Conservation (phyloP, 306 rosid species). For the Amphicarpaea edgeworthii region DNA sequence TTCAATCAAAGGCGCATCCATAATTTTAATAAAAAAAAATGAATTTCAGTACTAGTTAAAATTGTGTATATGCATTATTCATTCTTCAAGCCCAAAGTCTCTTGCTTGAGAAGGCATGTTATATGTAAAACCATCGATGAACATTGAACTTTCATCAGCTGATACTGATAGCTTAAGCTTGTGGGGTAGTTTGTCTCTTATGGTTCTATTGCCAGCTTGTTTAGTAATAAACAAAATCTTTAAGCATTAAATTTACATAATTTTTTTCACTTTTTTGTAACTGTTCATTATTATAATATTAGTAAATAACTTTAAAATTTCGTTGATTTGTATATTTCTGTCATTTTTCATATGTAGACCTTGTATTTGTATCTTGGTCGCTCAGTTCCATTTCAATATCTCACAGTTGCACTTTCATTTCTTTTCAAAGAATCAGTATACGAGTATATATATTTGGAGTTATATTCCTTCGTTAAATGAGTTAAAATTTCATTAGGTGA, state of each 20-base stretch:
- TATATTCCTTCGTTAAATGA: neutral
- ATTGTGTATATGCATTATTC: neutral
- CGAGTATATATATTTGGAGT: neutral
- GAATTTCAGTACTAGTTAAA: neutral
- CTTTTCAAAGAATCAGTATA: neutral
- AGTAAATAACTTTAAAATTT: neutral
- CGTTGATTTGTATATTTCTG: neutral
- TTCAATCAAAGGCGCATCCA: neutral
- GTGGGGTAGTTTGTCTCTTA: neutral
- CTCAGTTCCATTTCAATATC: neutral
- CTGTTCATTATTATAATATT: neutral
- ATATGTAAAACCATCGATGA: neutral
- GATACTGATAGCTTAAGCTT: neutral
- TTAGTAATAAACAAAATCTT: no score
- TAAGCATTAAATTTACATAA: neutral
- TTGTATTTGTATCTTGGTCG: neutral
- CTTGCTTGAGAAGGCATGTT: neutral
- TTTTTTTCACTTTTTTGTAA: neutral
- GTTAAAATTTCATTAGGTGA: neutral
- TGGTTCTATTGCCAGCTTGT: no score
- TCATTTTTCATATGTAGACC: neutral
- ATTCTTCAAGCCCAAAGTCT: neutral
- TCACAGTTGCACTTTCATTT: neutral
- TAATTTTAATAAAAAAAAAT: neutral
- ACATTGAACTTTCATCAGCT: neutral